Conservation (phyloP, 345 rosid genomes). For the Corchorus olitorius region DNA sequence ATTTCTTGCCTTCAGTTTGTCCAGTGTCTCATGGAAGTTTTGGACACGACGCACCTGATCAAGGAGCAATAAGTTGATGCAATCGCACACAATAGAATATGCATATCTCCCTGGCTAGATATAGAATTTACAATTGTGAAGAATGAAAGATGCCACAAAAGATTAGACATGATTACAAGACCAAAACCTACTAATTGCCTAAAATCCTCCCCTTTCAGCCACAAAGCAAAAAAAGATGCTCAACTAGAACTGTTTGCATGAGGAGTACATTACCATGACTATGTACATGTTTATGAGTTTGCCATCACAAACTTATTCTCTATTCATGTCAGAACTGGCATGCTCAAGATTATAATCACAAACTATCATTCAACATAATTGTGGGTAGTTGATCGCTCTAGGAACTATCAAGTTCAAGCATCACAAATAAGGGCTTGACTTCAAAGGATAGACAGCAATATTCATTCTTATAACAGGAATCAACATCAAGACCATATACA, state of each 20-base stretch:
- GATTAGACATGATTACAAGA: not conserved
- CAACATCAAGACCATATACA: not conserved
- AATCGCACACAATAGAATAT: not conserved
- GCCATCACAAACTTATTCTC: not conserved
- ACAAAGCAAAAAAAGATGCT: slow-evolving; percentile 9
- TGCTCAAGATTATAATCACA: slow-evolving; percentile 5
- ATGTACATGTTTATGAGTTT: not conserved
- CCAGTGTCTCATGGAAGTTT: slow-evolving; percentile 66
- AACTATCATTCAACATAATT: not conserved
- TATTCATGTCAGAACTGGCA: not conserved
- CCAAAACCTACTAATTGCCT: not conserved
- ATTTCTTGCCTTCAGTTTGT: slow-evolving; percentile 64
- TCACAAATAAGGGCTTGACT: not conserved
- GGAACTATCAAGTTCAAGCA: not conserved
- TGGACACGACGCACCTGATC: slow-evolving; percentile 77
- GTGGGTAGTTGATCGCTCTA: not conserved
- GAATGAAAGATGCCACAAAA: slow-evolving; percentile 8
- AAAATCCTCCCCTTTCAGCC: not conserved
- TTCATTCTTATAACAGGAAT: not conserved
- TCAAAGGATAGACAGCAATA: not conserved
- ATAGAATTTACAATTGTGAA: slow-evolving; percentile 3
- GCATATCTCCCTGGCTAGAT: not conserved
- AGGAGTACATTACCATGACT: not conserved
- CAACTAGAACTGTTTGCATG: not conserved
- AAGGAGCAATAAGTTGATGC: slow-evolving; percentile 22